Evolutionary conservation across 805 yeast genomes (phyloP), one percentile per base, ranked within the genome.

Genomic region (Candida sanyiensis): DNA sequence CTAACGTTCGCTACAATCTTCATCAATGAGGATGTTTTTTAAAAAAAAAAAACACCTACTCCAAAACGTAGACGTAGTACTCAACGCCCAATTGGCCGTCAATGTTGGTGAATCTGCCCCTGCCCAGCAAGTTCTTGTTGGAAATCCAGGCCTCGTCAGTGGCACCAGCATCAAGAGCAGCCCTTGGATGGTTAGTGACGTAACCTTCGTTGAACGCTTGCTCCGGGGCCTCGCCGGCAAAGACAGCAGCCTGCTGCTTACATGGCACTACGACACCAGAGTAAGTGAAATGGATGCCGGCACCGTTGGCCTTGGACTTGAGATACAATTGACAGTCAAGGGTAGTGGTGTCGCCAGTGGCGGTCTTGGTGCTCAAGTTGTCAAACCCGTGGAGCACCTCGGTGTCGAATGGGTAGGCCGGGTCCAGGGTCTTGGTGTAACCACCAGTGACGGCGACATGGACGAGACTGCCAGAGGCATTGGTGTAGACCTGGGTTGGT

Each of bases 71-170:
- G 38, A 73, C 57, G 45, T 61, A 65, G 62, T 77, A 78, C 58
- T 79, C 83, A 28, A 79, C 83, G 44, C 59, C 66, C 42, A 75
- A 55, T 2, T 26, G 47, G 16, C 72, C 77, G 6, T 61, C 51
- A 4, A 55, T 63, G 44, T 70, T 73, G 49, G 79, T 66, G 50
- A 77, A 77, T 42, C 80, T 66, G 24, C 86, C 85, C 52, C 69
- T 73, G 16, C 82, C 85, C 17, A 75, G 35, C 40, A 76, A 62
- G 47, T 66, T 72, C 53, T 70, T 68, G 33, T 59, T 53, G 30
- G 61, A 46, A 13, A 70, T 69, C 86, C 86, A 79, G 46, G 63
- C 54, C 51, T 70, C 72, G 12, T 60, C 69, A 28, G 60, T 67
- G 27, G 66, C 64, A 17, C 53, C 58, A 11, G 61, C 66, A 43